Evolutionary conservation across 257 asterid species (phyloP), one percentile per base, ranked within the genome.

Genomic region (Catharanthus roseus): DNA sequence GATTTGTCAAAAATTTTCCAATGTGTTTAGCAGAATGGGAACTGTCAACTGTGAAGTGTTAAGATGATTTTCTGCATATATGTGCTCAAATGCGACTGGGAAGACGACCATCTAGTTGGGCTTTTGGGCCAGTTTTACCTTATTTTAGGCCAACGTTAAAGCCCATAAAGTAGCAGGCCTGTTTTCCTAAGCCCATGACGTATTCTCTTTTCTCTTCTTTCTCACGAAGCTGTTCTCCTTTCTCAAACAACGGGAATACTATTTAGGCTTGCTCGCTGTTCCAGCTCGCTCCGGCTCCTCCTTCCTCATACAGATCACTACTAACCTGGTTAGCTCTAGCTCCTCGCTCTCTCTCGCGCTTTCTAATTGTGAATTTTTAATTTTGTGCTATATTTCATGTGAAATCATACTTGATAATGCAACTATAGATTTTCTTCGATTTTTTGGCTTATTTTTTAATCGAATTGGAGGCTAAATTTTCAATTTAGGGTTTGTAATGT

Each of bases 301-400:
- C 42, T 3, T 38, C 3, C 42, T 3, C 33, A 15, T 10, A 39
- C 36, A 39, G 54, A 65, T 41, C 54, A 26, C 54, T 45, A 13
- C 38, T 65, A 4, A 19, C 12, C 71, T 34, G 72, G 72, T 67
- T 13, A 67, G 41, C 28, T 67, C 60, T 28, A 6, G 33, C 38
- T 66, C 26, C 70, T 28, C n/a, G n/a, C 10, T 16, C 19, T 45
- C 7, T 11, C 10, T 10, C 15, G 19, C 36, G 16, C 5, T 45
- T 26, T 1, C 12, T 0, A 42, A 42, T 9, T 12, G 3, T 10
- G 42, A 10, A 26, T 38, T 38, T 38, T 38, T 38, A 45, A n/a
- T 8, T 66, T 26, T 41, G 2, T 41, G 9, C n/a, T 4, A 11
- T 23, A 12, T 66, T 44, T 38, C 9, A 11, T 38, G 34, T 65